Evolutionary conservation across 2,329 filamentous ascomycete species (phyloP).

Genomic region (Meredithiella fracta): DNA sequence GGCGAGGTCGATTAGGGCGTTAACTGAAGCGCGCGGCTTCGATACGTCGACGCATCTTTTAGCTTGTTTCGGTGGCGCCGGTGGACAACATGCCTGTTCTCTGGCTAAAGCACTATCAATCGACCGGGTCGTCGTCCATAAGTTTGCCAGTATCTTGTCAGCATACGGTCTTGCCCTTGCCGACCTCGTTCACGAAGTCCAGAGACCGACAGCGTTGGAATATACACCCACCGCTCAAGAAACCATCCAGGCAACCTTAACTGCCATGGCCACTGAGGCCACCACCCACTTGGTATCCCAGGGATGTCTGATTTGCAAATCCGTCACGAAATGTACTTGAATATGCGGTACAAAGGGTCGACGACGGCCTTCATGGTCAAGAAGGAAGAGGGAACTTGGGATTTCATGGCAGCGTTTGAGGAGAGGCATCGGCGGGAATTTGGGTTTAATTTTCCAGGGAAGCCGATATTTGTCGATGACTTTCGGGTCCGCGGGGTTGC

Average conservation of each 20-base stretch:
- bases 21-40: conserved; percentile 84
- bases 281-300: conserved; percentile 51
- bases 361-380: conserved; percentile 84
- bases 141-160: conserved; percentile 76
- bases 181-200: conserved; percentile 81
- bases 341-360: conserved; percentile 81
- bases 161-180: conserved; percentile 88
- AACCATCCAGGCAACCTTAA: conserved; percentile 57
- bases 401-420: conserved; percentile 70
- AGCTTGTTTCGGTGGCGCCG: conserved; percentile 81
- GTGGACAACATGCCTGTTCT: conserved; percentile 81
- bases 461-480: conserved; percentile 82
- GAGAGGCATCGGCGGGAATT: conserved; percentile 85
- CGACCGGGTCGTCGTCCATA: conserved; percentile 67
- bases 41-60: conserved; percentile 82
- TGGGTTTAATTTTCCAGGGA: conserved; percentile 68
- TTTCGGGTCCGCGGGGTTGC: conserved; percentile 77
- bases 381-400: conserved; percentile 55
- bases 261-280: conserved; percentile 63
- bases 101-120: conserved; percentile 77
- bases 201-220: conserved; percentile 54
- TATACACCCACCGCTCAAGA: conserved; percentile 38
- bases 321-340: conserved; percentile 79
- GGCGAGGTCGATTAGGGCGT: conserved; percentile 74
- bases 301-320: conserved; percentile 59